phyloP scores from a whole-genome alignment of 441 rosid genomes.

The Eutrema salsugineum region DNA sequence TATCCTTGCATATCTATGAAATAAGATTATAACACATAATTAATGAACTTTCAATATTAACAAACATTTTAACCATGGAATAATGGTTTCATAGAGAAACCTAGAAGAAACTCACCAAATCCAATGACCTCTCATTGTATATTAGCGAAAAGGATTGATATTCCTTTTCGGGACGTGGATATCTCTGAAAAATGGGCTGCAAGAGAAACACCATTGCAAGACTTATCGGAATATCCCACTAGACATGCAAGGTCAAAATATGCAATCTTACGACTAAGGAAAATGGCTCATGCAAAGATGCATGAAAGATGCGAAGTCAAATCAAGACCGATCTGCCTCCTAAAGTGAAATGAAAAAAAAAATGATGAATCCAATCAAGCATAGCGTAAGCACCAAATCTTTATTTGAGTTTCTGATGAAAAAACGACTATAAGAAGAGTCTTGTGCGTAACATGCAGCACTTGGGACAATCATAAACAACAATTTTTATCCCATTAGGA shows the following conservation, averaged over 20 bases:
- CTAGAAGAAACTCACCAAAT: slow-evolving; percentile 60
- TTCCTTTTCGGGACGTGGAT: slow-evolving; percentile 96
- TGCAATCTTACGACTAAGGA: not conserved
- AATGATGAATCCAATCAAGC: not conserved
- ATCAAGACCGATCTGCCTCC: slow-evolving; percentile 8
- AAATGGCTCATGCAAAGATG: not conserved
- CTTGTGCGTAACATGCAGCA: slow-evolving; percentile 5
- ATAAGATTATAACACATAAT: slow-evolving; percentile 19
- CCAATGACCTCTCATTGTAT: slow-evolving; percentile 78
- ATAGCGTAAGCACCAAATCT: not conserved
- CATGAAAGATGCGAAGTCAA: slow-evolving; percentile 1
- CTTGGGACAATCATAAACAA: slow-evolving; percentile 1
- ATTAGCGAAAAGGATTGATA: slow-evolving; percentile 93
- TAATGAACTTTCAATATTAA: slow-evolving; percentile 4
- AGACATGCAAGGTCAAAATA: not conserved
- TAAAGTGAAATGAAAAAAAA: not conserved
- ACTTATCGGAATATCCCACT: slow-evolving; percentile 3
- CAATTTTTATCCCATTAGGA: not conserved
- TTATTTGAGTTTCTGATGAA: slow-evolving; percentile 5
- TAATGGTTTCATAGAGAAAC: slow-evolving; percentile 17
- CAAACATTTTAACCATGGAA: not conserved
- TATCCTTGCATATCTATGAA: slow-evolving; percentile 83
- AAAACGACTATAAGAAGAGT: slow-evolving; percentile 4
- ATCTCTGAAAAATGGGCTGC: slow-evolving; percentile 95
- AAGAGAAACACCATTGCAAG: slow-evolving; percentile 14